Percentiles rank a stretch among this genome's conserved stretches.
Evolutionary conservation across 2,329 filamentous ascomycete genomes (phyloP).

Genomic region (Ustulina deusta): DNA sequence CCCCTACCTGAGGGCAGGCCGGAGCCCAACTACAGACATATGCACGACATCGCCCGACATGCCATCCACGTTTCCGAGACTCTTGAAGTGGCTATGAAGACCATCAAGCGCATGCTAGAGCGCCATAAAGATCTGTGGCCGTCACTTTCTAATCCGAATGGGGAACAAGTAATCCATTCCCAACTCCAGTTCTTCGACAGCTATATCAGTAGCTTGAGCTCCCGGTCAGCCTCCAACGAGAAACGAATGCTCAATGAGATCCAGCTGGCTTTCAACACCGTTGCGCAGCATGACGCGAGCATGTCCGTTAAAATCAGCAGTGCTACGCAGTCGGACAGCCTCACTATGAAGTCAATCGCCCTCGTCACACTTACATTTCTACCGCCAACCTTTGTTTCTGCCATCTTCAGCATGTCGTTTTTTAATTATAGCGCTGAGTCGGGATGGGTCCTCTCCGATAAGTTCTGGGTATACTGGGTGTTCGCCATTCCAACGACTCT

Average conservation of each 20-base stretch:
- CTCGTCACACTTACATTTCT: constrained; percentile 63
- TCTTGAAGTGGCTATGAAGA: constrained; percentile 52
- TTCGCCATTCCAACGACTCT: constrained; percentile 45
- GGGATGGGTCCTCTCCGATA: constrained; percentile 45
- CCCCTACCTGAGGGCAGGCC: constrained; percentile 37
- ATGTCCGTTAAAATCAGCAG: constrained; percentile 56
- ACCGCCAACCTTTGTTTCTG: constrained; percentile 63
- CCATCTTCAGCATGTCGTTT: constrained; percentile 62
- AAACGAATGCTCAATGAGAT: constrained; percentile 67
- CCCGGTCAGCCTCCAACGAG: constrained; percentile 55
- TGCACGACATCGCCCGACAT: constrained; percentile 60
- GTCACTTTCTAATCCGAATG: neutral
- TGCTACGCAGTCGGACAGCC: constrained; percentile 59
- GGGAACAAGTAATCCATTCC: constrained; percentile 45
- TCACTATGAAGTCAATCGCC: constrained; percentile 64
- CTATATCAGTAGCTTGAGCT: constrained; percentile 52
- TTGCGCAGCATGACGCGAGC: constrained; percentile 57
- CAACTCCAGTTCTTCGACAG: constrained; percentile 52
- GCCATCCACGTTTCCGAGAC: constrained; percentile 60
- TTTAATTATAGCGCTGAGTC: constrained; percentile 50
- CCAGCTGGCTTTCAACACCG: constrained; percentile 62
- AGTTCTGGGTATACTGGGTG: constrained; percentile 52
- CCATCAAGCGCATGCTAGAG: constrained; percentile 49
- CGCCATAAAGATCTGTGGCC: constrained; percentile 48
- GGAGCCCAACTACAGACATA: constrained; percentile 50